These are phyloP conservation scores for Hyaloperonospora brassicae DNA, from an alignment of 352 stramenopile species.

Conservation along the genomic window DNA sequence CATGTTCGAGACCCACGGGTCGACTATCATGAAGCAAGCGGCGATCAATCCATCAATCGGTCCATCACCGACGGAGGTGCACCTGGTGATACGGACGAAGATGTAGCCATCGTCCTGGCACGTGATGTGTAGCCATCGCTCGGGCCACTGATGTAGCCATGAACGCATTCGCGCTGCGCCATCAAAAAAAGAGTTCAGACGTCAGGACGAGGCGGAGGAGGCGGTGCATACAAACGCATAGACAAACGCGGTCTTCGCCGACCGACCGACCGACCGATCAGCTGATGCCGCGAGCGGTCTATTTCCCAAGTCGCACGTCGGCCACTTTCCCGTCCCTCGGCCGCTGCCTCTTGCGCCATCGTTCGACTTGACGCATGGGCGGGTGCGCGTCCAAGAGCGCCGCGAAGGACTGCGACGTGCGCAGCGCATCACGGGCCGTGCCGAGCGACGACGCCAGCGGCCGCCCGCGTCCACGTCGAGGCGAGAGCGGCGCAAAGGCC, in stretches of 20 bases:
- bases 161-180: neutral
- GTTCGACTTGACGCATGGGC: slow-evolving; percentile 22
- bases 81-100: too few relatives aligned
- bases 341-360: slow-evolving; percentile 6
- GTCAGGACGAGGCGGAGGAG: neutral
- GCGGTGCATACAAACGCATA: neutral
- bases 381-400: slow-evolving; percentile 39
- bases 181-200: slow-evolving; percentile 2
- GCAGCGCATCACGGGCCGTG: slow-evolving; percentile 5
- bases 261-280: too few relatives aligned
- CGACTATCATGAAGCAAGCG: too few relatives aligned
- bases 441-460: neutral
- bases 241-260: neutral
- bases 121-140: neutral
- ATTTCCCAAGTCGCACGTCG: too few relatives aligned
- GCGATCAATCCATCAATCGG: too few relatives aligned
- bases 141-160: too few relatives aligned
- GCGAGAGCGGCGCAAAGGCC: slow-evolving; percentile 3
- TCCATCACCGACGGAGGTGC: too few relatives aligned
- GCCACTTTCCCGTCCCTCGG: slow-evolving; percentile 21
- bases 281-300: too few relatives aligned
- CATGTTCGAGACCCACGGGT: too few relatives aligned
- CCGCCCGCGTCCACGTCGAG: slow-evolving; percentile 1
- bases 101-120: neutral
- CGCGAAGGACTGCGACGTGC: slow-evolving; percentile 21